Percentiles rank a stretch among this genome's conserved stretches.
Conservation (phyloP, 352 stramenopile species). For the Phytophthora sojae region DNA sequence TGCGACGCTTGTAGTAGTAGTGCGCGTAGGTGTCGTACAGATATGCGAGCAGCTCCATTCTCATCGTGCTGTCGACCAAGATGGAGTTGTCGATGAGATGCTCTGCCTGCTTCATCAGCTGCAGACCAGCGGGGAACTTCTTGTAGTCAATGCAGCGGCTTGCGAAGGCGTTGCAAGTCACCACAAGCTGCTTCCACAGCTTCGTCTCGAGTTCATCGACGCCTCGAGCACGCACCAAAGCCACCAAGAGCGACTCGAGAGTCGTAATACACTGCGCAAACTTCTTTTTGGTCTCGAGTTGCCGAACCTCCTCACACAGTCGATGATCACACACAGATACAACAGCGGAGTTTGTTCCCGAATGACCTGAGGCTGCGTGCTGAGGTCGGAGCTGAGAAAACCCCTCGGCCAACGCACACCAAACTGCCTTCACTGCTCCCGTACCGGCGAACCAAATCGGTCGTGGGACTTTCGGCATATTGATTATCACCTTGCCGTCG, state of each 20-base stretch:
- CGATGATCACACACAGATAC: slow-evolving; percentile 62
- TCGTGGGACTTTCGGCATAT: slow-evolving; percentile 78
- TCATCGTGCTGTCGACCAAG: slow-evolving; percentile 53
- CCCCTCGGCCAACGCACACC: slow-evolving; percentile 73
- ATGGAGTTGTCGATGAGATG: slow-evolving; percentile 81
- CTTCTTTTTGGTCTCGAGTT: slow-evolving; percentile 82
- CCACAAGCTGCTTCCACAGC: slow-evolving; percentile 92
- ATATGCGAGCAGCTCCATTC: slow-evolving; percentile 84
- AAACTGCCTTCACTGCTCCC: slow-evolving; percentile 83
- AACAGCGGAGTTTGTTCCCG: background rate
- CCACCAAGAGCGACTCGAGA: slow-evolving; percentile 79
- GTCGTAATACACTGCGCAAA: slow-evolving; percentile 83
- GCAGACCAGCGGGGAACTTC: slow-evolving; percentile 76
- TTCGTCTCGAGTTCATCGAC: slow-evolving; percentile 67
- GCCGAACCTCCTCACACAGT: slow-evolving; percentile 79
- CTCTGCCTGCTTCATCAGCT: slow-evolving; percentile 87
- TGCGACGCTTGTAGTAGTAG: slow-evolving; percentile 91
- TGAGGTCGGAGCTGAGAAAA: slow-evolving; percentile 38
- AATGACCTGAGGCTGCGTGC: background rate
- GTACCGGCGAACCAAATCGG: slow-evolving; percentile 90
- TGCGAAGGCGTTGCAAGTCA: slow-evolving; percentile 92
- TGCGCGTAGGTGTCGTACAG: slow-evolving; percentile 89
- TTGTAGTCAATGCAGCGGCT: slow-evolving; percentile 86
- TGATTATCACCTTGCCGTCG: slow-evolving; percentile 78
- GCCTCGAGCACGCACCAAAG: slow-evolving; percentile 64